Evolutionary conservation across 768 basidiomycete genomes (phyloP).

Genomic region (Auriscalpium orientale): DNA sequence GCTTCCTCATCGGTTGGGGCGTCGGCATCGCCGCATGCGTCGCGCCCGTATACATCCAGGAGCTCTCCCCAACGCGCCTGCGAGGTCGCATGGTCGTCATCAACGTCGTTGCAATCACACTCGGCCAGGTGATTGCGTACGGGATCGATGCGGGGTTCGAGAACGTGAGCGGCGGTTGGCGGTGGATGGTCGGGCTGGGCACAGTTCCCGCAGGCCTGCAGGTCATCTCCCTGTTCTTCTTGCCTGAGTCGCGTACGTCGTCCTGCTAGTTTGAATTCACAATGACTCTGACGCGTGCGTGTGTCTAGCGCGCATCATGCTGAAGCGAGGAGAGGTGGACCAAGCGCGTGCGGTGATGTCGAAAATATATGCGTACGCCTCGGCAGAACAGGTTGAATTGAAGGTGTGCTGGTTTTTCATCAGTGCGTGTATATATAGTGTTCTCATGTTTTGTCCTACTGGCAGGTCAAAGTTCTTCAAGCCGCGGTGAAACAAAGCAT

Average conservation of each 20-base stretch:
- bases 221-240: constrained; percentile 47
- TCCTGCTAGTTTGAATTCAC: no score
- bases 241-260: constrained; percentile 75
- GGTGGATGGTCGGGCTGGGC: constrained; percentile 80
- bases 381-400: constrained; percentile 53
- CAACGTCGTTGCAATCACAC: constrained; percentile 77
- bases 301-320: constrained; percentile 50
- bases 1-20: constrained; percentile 68
- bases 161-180: constrained; percentile 57
- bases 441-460: neutral
- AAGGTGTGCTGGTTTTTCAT: constrained; percentile 35
- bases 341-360: constrained; percentile 48
- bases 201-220: constrained; percentile 63
- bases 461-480: constrained; percentile 49
- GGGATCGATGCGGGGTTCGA: constrained; percentile 64
- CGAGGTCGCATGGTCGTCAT: constrained; percentile 75
- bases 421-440: no score
- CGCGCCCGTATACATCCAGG: constrained; percentile 79
- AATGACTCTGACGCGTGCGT: no score
- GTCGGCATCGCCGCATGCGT: constrained; percentile 74
- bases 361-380: constrained; percentile 65
- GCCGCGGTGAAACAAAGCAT: constrained; percentile 55
- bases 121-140: constrained; percentile 76
- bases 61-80: constrained; percentile 66
- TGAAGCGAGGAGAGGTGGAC: constrained; percentile 45